Evolutionary conservation across 1,139 yeast genomes (phyloP).

Genomic region (Nakaseomyces kungkrabaensis): DNA sequence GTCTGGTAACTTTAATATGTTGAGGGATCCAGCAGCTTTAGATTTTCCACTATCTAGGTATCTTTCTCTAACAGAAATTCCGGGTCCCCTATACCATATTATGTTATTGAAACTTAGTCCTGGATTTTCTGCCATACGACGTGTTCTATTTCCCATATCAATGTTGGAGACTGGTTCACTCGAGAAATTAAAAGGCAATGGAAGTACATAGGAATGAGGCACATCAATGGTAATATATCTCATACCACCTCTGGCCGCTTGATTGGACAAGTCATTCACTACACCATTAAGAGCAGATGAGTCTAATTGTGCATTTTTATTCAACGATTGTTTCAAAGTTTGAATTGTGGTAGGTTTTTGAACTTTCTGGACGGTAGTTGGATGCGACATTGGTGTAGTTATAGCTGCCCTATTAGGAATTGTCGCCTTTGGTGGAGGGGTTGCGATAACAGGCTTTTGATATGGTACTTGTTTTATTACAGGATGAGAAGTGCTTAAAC

Average conservation of each 20-base stretch:
- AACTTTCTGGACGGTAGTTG: background rate
- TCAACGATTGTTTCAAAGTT: background rate
- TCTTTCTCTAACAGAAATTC: constrained; percentile 48
- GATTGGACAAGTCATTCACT: background rate
- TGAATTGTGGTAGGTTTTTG: background rate
- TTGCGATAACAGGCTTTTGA: background rate
- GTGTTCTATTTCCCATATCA: background rate
- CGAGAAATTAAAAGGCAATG: background rate
- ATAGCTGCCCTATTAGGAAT: background rate
- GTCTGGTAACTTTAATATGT: constrained; percentile 11
- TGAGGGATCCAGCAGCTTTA: constrained; percentile 2
- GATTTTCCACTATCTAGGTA: constrained; percentile 26
- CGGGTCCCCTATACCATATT: constrained; percentile 73
- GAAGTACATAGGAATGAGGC: constrained; percentile 2
- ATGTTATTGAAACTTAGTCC: background rate
- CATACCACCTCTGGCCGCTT: constrained; percentile 1
- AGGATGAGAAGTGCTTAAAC: background rate
- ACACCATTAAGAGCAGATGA: background rate
- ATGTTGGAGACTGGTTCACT: background rate
- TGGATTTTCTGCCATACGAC: background rate
- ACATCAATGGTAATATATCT: constrained; percentile 2
- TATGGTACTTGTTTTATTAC: background rate
- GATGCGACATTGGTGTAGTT: background rate
- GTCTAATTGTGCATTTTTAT: background rate
- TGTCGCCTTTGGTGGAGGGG: background rate